phyloP scores from a whole-genome alignment of 1,139 yeast species.

The Suhomyces maxii region DNA sequence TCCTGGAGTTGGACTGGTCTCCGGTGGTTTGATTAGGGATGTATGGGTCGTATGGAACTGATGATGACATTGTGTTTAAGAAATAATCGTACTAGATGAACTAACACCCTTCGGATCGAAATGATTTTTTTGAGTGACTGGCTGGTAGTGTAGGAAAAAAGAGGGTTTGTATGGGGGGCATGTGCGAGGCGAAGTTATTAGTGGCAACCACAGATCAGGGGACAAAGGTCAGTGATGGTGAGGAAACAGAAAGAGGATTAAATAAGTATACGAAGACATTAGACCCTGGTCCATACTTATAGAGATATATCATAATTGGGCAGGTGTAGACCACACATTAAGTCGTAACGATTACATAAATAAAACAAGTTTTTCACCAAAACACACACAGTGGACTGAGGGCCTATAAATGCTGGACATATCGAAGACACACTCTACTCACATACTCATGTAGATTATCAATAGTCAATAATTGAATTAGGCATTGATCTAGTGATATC shows the following conservation, averaged over 20 bases:
- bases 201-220: not conserved
- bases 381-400: too few relatives aligned
- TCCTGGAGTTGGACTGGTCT: conserved; percentile 59
- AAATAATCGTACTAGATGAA: not conserved
- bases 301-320: too few relatives aligned
- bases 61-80: conserved; percentile 58
- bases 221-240: not conserved
- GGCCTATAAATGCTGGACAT: too few relatives aligned
- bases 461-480: too few relatives aligned
- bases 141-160: conserved; percentile 1
- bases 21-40: conserved; percentile 64
- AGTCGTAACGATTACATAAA: too few relatives aligned
- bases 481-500: too few relatives aligned
- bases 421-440: too few relatives aligned
- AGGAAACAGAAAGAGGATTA: not conserved
- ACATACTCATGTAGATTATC: too few relatives aligned
- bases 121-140: conserved; percentile 6
- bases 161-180: conserved; percentile 1
- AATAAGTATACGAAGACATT: too few relatives aligned
- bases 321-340: too few relatives aligned
- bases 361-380: too few relatives aligned
- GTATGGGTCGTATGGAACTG: conserved; percentile 89
- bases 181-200: not conserved
- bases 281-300: too few relatives aligned
- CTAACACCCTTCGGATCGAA: conserved; percentile 1